Base-by-base conservation (phyloP, 2,329 filamentous ascomycete genomes). In the Albophoma yamanashiensis region DNA sequence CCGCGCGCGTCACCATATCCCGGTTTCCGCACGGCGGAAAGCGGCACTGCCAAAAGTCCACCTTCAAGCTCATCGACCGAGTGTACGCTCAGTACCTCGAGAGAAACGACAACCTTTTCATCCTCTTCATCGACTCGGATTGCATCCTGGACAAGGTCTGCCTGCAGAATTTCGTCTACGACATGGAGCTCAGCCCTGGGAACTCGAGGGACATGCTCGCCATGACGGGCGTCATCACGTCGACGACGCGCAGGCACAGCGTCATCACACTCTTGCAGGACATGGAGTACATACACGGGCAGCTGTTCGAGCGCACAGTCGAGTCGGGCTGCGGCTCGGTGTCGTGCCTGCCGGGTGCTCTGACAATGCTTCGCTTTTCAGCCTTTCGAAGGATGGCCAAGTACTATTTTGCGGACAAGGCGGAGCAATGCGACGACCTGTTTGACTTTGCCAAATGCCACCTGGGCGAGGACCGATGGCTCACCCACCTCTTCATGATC, bases 401-500 rank as follows among this genome's bases (percentile, higher is more conserved):
- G 71, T 96, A 96, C 76, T 97, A 99, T 76, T 99, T 99, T 73
- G 92, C 92, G 45, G 93, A 97, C 75, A 96, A 96, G 73, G 91
- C 92, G 5, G 93, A 96, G 73, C 89, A 96, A 70, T 96, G 92
- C 69, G 91, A 96, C 62, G 93, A 97, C 73, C 80, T 97, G 15
- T 99, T 99, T 70, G 93, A 99, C 71, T 97, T 93, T 70, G 92
- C 91, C 60, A 97, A 97, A 76, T 92, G 90, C 68, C 92, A 97
- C 75, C 76, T 97, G 52, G 94, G 94, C 45, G 94, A 97, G 74
- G 94, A 99, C 74, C 84, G 93, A 64, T 97, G 93, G 92, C 82
- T 97, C 60, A 99, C 93, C 1, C 94, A 99, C 78, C 82, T 99
- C 61, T 97, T 99, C 80, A 99, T 99, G 94, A 94, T 97, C 69